Conservation (phyloP, 768 basidiomycete species). For the Trametes elegans region DNA sequence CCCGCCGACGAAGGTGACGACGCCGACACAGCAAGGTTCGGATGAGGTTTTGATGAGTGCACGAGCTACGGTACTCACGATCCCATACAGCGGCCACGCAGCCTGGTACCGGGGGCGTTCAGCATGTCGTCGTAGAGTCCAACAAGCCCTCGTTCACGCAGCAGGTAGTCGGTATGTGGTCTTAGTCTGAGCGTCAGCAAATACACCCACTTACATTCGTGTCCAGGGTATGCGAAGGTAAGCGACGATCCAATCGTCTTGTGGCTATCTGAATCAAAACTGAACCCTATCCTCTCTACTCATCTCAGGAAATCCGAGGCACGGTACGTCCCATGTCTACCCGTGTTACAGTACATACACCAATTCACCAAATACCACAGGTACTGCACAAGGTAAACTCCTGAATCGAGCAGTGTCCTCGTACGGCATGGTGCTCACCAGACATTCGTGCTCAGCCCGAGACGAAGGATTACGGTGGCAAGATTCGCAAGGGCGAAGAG, state of each 20-base stretch:
- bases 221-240: slow-evolving; percentile 15
- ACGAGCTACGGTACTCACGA: background rate
- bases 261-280: background rate
- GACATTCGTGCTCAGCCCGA: background rate
- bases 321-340: background rate
- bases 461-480: slow-evolving; percentile 11
- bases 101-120: slow-evolving; percentile 6
- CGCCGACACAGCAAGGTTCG: slow-evolving; percentile 15
- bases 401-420: background rate
- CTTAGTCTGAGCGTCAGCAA: too few relatives aligned
- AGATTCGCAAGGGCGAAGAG: slow-evolving; percentile 17
- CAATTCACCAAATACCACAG: background rate
- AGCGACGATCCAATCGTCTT: background rate
- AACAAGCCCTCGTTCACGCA: slow-evolving; percentile 13
- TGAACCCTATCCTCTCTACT: background rate
- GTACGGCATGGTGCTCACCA: background rate
- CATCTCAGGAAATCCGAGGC: slow-evolving; percentile 15
- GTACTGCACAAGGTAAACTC: slow-evolving; percentile 4
- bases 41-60: background rate
- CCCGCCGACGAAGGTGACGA: slow-evolving; percentile 3
- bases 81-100: slow-evolving; percentile 4
- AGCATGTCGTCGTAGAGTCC: slow-evolving; percentile 5
- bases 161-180: slow-evolving; percentile 11
- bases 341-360: too few relatives aligned
- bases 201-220: background rate